Base-by-base conservation (phyloP, 768 basidiomycete species). In the Paxillus rubicundulus region DNA sequence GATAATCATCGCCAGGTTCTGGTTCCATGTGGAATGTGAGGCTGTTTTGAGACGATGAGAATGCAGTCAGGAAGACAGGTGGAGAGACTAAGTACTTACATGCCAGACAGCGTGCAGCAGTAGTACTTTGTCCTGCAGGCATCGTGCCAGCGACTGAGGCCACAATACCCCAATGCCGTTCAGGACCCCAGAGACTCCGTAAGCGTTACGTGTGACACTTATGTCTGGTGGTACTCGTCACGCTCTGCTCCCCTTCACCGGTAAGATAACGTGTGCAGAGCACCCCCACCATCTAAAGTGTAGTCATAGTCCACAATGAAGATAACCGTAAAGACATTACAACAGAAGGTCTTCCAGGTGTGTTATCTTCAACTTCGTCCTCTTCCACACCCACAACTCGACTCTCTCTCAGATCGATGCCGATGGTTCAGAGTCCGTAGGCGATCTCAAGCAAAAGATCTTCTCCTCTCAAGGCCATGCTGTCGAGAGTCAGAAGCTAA, bases 311-410 rank as follows among this genome's bases (percentile, higher is more conserved):
- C 62, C 72, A 79, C 68, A 69, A 90, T 93, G 87, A 92, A 92
- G 82, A 81, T 98, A 71, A 96, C 92, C 24, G 77, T 98, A 65
- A 98, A 98, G 76, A 98, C 95, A 1, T 82, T 95, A 13, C 88
- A 93, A 72, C 92, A 96, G 69, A 95, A 94, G 77, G 81, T 89
- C 58, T 95, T 93, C 73, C 81, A 85, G 66, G 86, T 91, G 66
- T 61, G n/a, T 34, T 27, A 24, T 24, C 24, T 24, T 24, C 3
- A 24, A 3, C 40, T 28, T 14, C 17, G 27, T 47, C 3, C 0
- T 2, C 14, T 2, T 21, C 9, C 12, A 10, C 7, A 30, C 10
- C 13, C 32, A 40, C 21, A 10, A 36, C 45, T 16, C 20, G 56
- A 40, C 36, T 30, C 17, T 13, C 14, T 9, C 32, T 16, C 58